Percentiles rank a stretch among this genome's conserved stretches.
phyloP scores from a whole-genome alignment of 345 rosid species.

The Salix purpurea region DNA sequence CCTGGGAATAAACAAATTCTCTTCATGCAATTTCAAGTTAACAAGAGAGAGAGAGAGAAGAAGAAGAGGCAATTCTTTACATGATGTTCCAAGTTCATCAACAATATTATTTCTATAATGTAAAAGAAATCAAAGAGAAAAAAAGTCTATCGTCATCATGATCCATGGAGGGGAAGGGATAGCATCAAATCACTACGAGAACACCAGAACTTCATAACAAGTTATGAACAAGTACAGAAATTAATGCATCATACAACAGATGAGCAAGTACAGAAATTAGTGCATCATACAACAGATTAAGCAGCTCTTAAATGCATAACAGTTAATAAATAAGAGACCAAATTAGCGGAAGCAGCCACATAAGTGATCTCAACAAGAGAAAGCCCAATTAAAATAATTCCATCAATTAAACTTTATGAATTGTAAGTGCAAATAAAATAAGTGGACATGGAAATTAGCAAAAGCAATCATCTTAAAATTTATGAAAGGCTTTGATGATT shows the following conservation, averaged over 20 bases:
- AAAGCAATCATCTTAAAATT: background rate
- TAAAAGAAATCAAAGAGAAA: background rate
- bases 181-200: background rate
- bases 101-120: background rate
- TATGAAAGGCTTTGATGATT: background rate
- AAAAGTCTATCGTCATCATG: background rate
- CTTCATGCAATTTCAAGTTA: conserved; percentile 5
- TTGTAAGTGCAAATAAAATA: background rate
- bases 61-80: background rate
- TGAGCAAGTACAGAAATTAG: background rate
- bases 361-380: background rate
- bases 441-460: background rate
- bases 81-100: background rate
- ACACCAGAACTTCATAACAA: background rate
- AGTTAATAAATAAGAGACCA: background rate
- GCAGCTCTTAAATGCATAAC: background rate
- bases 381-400: background rate
- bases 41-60: background rate
- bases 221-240: background rate
- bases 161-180: background rate
- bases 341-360: background rate
- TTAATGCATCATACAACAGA: background rate
- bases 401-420: background rate
- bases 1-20: conserved; percentile 34
- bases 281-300: background rate